Percentiles rank a stretch among this genome's conserved stretches.
Evolutionary conservation across 192 early-diverging fungal species (phyloP).

Genomic region (Allomyces macrogynus): DNA sequence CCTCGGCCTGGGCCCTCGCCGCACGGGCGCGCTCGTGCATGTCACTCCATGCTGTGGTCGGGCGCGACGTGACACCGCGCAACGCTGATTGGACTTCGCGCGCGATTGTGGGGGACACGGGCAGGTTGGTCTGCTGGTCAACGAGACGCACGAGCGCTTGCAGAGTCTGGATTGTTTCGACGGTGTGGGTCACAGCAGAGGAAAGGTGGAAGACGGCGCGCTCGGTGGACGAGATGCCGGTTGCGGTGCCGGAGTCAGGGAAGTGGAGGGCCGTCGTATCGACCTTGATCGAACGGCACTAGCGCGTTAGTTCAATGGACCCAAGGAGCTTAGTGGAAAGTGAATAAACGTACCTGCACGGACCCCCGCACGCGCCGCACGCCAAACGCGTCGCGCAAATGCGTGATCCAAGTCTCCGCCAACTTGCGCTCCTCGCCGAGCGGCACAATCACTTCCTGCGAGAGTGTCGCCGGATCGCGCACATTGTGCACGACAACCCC

Average conservation of each 20-base stretch:
- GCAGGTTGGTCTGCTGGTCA: constrained; percentile 69
- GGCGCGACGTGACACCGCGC: constrained; percentile 11
- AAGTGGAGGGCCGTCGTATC: constrained; percentile 9
- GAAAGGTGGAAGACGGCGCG: constrained; percentile 49
- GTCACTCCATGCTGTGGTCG: constrained; percentile 22
- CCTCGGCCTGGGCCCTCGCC: constrained; percentile 51
- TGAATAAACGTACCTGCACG: neutral
- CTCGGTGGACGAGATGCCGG: constrained; percentile 65
- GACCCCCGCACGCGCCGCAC: constrained; percentile 28
- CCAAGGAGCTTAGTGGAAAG: constrained; percentile 2
- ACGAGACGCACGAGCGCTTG: constrained; percentile 60
- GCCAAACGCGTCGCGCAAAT: constrained; percentile 66
- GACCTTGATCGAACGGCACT: neutral
- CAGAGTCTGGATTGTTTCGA: constrained; percentile 51
- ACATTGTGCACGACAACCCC: constrained; percentile 62
- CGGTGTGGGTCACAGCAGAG: constrained; percentile 49
- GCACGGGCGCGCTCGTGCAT: constrained; percentile 26
- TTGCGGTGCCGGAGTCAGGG: constrained; percentile 10
- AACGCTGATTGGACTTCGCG: constrained; percentile 27
- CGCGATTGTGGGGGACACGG: constrained; percentile 71
- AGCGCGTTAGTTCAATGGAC: neutral
- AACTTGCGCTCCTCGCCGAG: constrained; percentile 38
- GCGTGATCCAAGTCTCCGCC: constrained; percentile 61
- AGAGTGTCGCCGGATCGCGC: constrained; percentile 7
- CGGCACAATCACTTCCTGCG: constrained; percentile 12